Evolutionary conservation across 2,329 filamentous ascomycete species (phyloP).

Genomic region (Hypoxylon sp.): DNA sequence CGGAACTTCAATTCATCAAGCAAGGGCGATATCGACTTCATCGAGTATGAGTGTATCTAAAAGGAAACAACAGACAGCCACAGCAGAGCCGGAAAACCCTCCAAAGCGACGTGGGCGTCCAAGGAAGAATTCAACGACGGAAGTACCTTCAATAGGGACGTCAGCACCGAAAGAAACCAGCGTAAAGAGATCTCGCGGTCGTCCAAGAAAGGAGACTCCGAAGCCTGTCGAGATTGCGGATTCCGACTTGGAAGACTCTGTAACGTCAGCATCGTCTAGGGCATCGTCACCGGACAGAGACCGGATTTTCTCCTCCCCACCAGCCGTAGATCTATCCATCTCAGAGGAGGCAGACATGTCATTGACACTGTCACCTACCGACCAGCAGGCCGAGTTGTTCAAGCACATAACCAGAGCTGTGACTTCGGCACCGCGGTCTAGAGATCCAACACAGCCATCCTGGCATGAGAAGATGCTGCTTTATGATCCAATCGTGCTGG

Average conservation of each 20-base stretch:
- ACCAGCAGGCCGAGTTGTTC: constrained; percentile 62
- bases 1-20: constrained; percentile 22
- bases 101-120: constrained; percentile 59
- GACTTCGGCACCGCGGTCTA: constrained; percentile 62
- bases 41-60: constrained; percentile 35
- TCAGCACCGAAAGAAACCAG: constrained; percentile 18
- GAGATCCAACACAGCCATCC: constrained; percentile 66
- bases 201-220: constrained; percentile 47
- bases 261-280: constrained; percentile 52
- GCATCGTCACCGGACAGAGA: constrained; percentile 54
- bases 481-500: constrained; percentile 90
- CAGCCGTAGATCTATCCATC: constrained; percentile 57
- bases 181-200: constrained; percentile 44
- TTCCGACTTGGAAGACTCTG: constrained; percentile 63
- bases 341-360: constrained; percentile 60
- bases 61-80: constrained; percentile 22
- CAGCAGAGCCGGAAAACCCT: constrained; percentile 39
- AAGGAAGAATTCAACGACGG: constrained; percentile 52
- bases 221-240: constrained; percentile 64
- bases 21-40: constrained; percentile 43
- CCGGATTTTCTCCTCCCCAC: constrained; percentile 59
- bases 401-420: constrained; percentile 67
- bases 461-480: constrained; percentile 96
- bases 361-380: constrained; percentile 58
- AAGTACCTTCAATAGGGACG: constrained; percentile 20